phyloP scores from a whole-genome alignment of 257 asterid genomes.

The Capsicum pubescens region DNA sequence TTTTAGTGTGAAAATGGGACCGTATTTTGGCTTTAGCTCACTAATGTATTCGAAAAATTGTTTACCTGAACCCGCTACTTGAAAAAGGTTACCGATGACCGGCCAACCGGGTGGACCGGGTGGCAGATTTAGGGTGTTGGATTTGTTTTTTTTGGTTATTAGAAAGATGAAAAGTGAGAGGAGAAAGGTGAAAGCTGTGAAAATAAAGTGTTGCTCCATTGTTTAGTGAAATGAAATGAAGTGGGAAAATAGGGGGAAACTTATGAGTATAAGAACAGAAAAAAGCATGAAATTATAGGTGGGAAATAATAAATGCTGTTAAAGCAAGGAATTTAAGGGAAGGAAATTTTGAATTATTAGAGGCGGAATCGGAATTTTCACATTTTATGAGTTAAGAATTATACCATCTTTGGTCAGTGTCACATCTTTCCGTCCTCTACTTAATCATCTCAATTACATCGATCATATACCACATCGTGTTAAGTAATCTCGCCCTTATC shows the following conservation, averaged over 20 bases:
- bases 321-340: neutral
- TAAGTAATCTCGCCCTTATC: too few species aligned
- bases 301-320: constrained; percentile 39
- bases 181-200: constrained; percentile 64
- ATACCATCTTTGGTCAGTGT: too few species aligned
- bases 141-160: constrained; percentile 48
- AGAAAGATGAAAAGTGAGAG: constrained; percentile 54
- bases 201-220: constrained; percentile 41
- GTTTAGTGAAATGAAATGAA: neutral
- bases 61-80: constrained; percentile 81
- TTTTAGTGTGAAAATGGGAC: constrained; percentile 69
- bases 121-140: constrained; percentile 66
- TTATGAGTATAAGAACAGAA: constrained; percentile 33
- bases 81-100: constrained; percentile 85
- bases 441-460: too few species aligned
- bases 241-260: neutral
- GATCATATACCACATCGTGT: too few species aligned
- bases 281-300: constrained; percentile 54
- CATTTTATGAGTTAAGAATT: too few species aligned
- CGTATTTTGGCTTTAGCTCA: constrained; percentile 67
- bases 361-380: rapidly evolving
- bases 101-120: constrained; percentile 97
- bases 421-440: too few species aligned
- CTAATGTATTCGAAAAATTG: constrained; percentile 71
- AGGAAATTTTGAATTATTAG: neutral